phyloP scores from a whole-genome alignment of 2,329 filamentous ascomycete genomes.

The Penicillium sp. region DNA sequence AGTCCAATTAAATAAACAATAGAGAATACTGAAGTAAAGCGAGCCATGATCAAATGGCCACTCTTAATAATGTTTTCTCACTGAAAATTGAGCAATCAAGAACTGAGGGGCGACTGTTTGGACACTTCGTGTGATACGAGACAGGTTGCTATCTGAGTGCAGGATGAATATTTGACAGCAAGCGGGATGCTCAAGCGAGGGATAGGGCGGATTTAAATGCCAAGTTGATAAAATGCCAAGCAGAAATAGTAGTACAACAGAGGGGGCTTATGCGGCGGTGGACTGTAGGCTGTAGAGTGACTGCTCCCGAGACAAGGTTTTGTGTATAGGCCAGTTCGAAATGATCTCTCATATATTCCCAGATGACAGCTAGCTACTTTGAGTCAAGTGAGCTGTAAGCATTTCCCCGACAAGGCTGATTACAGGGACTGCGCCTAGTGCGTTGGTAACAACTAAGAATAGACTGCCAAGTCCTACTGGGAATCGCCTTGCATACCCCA shows the following conservation, averaged over 20 bases:
- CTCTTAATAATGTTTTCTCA: neutral
- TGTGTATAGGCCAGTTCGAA: slow-evolving; percentile 1
- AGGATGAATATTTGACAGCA: neutral
- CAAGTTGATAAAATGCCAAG: neutral
- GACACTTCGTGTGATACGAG: neutral
- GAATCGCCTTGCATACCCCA: neutral
- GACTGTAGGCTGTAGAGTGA: neutral
- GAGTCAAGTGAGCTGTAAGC: neutral
- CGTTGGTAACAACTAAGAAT: neutral
- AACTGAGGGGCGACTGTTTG: no score
- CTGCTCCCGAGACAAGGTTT: neutral
- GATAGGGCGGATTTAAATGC: neutral
- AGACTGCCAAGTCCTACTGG: neutral
- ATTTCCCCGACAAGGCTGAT: neutral
- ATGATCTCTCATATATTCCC: neutral
- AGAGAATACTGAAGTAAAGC: neutral
- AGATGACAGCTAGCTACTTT: neutral
- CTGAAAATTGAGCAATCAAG: neutral
- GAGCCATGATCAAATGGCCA: neutral
- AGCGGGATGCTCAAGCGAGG: neutral
- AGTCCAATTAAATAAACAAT: neutral
- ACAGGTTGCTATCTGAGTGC: no score
- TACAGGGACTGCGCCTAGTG: neutral
- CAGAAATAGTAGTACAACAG: neutral
- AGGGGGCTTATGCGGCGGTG: neutral